A percentile compares a stretch with the other conserved stretches of the same genome.
These are phyloP conservation scores for Endocladia muricata DNA, from an alignment of 31 red algal genomes.

Conservation along the genomic window DNA sequence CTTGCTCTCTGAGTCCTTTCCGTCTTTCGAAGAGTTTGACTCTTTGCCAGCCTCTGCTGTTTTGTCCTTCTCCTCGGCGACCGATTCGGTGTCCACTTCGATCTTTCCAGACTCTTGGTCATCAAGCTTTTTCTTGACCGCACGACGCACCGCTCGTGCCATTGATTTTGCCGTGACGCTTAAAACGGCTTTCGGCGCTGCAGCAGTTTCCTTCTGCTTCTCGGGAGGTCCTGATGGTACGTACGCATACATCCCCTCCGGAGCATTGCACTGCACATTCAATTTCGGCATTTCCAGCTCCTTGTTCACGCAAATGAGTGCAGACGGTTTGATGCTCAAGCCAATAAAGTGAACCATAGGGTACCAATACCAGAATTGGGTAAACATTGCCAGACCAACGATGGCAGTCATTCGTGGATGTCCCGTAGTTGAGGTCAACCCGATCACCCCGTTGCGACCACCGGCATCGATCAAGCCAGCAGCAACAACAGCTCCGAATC, in stretches of 20 bases:
- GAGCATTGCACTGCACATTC: conserved; percentile 52
- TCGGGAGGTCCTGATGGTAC: conserved; percentile 48
- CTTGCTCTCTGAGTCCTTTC: conserved; percentile 10
- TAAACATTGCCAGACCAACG: conserved; percentile 88
- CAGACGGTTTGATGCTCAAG: conserved; percentile 72
- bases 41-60: background rate
- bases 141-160: conserved; percentile 26
- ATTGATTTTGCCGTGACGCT: conserved; percentile 36
- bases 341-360: conserved; percentile 85
- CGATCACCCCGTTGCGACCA: conserved; percentile 84
- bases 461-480: conserved; percentile 81
- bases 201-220: conserved; percentile 49
- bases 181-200: conserved; percentile 42
- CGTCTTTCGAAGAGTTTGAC: background rate
- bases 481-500: conserved; percentile 91
- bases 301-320: conserved; percentile 62
- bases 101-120: background rate
- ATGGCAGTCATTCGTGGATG: conserved; percentile 80
- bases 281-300: conserved; percentile 78
- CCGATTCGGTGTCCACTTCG: background rate
- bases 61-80: background rate
- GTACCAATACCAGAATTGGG: conserved; percentile 98
- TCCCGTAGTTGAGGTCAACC: conserved; percentile 68
- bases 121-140: conserved; percentile 21
- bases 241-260: conserved; percentile 57